Evolutionary conservation across 106 monocot species (phyloP).

Genomic region (Gastrodia elata): DNA sequence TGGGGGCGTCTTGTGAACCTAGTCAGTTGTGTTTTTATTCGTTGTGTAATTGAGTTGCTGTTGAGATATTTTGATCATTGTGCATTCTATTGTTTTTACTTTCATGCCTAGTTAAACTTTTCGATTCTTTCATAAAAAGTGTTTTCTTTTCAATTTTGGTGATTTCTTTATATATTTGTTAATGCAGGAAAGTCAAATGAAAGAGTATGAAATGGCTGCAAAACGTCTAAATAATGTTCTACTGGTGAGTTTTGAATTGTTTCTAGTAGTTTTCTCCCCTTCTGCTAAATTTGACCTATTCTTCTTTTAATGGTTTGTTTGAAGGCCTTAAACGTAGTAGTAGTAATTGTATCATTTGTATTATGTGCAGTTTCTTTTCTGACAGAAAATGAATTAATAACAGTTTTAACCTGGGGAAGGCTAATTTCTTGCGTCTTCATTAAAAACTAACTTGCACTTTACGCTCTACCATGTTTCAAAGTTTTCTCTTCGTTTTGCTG

Average conservation of each 20-base stretch:
- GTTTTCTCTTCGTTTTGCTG: background rate
- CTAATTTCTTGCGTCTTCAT: background rate
- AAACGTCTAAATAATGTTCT: slow-evolving; percentile 55
- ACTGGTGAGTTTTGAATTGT: slow-evolving; percentile 36
- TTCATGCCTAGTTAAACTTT: background rate
- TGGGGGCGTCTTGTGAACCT: background rate
- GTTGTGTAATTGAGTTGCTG: background rate
- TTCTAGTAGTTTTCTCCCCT: background rate
- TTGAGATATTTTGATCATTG: background rate
- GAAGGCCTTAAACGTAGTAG: background rate
- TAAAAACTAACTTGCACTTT: background rate
- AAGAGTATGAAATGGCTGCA: slow-evolving; percentile 79
- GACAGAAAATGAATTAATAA: background rate
- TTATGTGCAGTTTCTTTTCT: background rate
- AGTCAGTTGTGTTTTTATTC: background rate
- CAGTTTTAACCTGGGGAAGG: background rate
- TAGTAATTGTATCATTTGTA: background rate
- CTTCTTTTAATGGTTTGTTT: background rate
- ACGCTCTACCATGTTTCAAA: background rate
- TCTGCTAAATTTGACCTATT: background rate
- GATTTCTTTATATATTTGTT: background rate
- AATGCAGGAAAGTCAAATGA: slow-evolving; percentile 53
- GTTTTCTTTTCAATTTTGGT: background rate
- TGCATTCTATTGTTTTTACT: background rate
- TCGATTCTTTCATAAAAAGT: background rate